Conservation (phyloP, 1,139 yeast species). For the Blastobotrys petasosporus region DNA sequence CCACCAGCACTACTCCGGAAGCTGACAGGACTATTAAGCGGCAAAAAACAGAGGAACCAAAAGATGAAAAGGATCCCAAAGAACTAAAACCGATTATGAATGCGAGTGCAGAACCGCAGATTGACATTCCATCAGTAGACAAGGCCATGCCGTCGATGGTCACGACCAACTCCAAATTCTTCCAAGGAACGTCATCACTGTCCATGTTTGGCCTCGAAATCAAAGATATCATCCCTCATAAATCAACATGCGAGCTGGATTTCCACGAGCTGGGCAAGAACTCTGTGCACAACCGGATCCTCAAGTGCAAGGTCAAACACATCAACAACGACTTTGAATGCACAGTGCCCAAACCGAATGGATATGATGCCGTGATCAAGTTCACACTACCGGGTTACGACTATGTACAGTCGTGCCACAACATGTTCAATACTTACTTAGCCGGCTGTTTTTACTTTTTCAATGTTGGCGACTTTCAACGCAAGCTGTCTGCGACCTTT, state of each 20-base stretch:
- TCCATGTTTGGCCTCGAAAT: constrained; percentile 21
- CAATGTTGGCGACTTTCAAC: constrained; percentile 52
- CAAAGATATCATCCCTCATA: constrained; percentile 18
- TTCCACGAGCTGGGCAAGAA: constrained; percentile 11
- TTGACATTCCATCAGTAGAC: constrained; percentile 6
- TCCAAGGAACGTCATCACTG: constrained; percentile 19
- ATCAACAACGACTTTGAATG: constrained; percentile 3
- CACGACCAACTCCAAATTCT: constrained; percentile 2
- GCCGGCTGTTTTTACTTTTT: constrained; percentile 85
- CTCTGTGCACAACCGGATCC: neutral
- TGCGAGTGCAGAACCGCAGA: neutral
- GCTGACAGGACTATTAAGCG: neutral
- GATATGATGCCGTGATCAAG: constrained; percentile 6
- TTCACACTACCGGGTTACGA: constrained; percentile 62
- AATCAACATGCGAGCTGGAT: constrained; percentile 16
- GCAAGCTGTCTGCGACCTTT: constrained; percentile 18
- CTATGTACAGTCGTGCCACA: constrained; percentile 68
- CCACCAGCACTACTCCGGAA: neutral
- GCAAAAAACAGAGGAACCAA: neutral
- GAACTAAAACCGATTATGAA: neutral
- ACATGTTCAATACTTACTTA: constrained; percentile 69
- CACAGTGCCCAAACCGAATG: constrained; percentile 1
- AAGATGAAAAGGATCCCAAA: neutral
- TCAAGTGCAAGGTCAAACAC: constrained; percentile 1
- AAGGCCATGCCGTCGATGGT: constrained; percentile 7